Base-by-base conservation (phyloP, 805 yeast genomes). In the Yarrowia deformans region DNA sequence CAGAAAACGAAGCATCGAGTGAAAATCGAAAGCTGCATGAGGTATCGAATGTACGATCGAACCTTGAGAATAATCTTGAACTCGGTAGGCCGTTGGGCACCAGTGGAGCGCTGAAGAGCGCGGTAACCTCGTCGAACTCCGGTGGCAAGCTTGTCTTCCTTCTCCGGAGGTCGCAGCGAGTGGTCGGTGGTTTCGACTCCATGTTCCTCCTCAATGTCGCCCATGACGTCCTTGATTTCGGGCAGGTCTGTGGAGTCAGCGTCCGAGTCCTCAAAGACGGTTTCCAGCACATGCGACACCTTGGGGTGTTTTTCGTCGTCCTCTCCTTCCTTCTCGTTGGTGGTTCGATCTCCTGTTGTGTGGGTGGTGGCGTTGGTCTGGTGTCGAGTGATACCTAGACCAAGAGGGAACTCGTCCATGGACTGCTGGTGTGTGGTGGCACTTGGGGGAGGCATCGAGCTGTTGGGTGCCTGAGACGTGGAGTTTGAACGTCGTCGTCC, bases 1-100 rank as follows among this genome's bases (percentile, higher is more conserved):
- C 81, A 78, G 69, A 72, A 76, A n/a, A 79, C 71, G 29, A 80
- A 73, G 43, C 73, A 54, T 19, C 82, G 75, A 8, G 80, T 75
- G 49, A 78, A 23, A 18, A 78, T 70, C 8, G 79, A 69, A 9
- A 69, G 52, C 18, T 63, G 68, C 68, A 63, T 63, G 56, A 63
- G 68, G 56, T 63, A 63, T 16, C 39, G 71, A 5, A 73, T 69
- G 60, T 70, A 70, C 12, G 72, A 67, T 18, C 74, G 66, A 18
- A 71, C 66, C 35, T 69, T 43, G 54, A 70, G 70, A 61, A 72
- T 73, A 14, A 73, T 49, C 39, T 68, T 43, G 39, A 69, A 48
- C 70, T 70, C 69, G 42, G 68, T 39, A 35, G 63, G 58, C 35
- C 69, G 68, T 4, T 14, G 29, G 50, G n/a, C 7, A 34, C 66